Percentiles rank a stretch among this genome's conserved stretches.
Conservation (phyloP, 2,329 filamentous ascomycete species). For the Fusarium sp. region DNA sequence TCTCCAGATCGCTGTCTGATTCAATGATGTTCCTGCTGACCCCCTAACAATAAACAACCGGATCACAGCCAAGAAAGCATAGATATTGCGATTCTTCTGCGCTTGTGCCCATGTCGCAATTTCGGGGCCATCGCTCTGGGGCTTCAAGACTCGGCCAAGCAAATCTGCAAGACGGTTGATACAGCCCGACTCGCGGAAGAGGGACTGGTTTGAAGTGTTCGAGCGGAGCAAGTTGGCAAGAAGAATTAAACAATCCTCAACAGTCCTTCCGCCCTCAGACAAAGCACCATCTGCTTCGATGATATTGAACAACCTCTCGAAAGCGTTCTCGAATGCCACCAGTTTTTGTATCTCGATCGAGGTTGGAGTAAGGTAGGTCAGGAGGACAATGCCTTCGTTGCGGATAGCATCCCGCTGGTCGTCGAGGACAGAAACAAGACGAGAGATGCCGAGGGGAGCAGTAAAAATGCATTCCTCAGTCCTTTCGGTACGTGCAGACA, state of each 20-base stretch:
- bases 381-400: conserved; percentile 84
- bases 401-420: conserved; percentile 86
- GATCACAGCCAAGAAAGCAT: conserved; percentile 85
- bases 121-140: conserved; percentile 61
- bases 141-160: conserved; percentile 65
- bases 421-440: conserved; percentile 82
- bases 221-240: conserved; percentile 86
- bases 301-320: conserved; percentile 83
- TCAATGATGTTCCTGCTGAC: conserved; percentile 79
- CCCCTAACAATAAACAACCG: conserved; percentile 84
- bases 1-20: conserved; percentile 86
- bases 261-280: conserved; percentile 80
- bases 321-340: conserved; percentile 93
- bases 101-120: conserved; percentile 77
- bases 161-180: conserved; percentile 75
- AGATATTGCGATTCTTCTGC: conserved; percentile 87
- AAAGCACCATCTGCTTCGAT: conserved; percentile 84
- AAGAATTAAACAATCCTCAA: conserved; percentile 92
- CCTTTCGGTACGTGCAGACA: conserved; percentile 83
- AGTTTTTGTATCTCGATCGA: conserved; percentile 92
- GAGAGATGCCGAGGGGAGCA: conserved; percentile 85
- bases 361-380: conserved; percentile 86
- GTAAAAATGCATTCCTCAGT: conserved; percentile 94
- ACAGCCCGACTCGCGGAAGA: conserved; percentile 90
- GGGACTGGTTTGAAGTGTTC: conserved; percentile 90